Conservation (phyloP, 768 basidiomycete genomes). For the Agaricus sinodeliciosus region DNA sequence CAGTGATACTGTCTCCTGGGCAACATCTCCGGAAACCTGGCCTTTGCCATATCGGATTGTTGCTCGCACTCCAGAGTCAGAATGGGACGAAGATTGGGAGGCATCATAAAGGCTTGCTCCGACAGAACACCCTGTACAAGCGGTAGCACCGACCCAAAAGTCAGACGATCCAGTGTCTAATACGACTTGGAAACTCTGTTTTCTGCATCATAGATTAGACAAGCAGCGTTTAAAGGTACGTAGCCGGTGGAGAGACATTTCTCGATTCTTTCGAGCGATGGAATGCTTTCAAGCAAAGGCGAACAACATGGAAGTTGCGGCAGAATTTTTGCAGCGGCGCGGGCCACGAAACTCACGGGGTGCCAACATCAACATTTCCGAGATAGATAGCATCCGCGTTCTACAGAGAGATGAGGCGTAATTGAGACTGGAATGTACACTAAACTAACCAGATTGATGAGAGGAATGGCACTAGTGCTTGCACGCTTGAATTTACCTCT, state of each 20-base stretch:
- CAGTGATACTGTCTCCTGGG: slow-evolving; percentile 60
- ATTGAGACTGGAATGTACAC: not conserved
- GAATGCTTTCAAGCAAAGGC: no score
- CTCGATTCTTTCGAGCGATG: no score
- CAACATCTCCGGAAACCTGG: slow-evolving; percentile 45
- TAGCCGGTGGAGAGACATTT: not conserved
- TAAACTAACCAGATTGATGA: slow-evolving; percentile 48
- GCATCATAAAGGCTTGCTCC: slow-evolving; percentile 40
- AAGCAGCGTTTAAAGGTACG: not conserved
- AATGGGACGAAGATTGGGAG: slow-evolving; percentile 18
- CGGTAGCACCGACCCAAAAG: slow-evolving; percentile 70
- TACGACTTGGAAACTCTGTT: slow-evolving; percentile 70
- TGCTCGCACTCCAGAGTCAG: slow-evolving; percentile 13
- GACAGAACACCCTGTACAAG: slow-evolving; percentile 36
- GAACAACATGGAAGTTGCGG: no score
- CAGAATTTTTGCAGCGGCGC: not conserved
- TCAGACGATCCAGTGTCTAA: slow-evolving; percentile 92
- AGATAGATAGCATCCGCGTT: slow-evolving; percentile 52
- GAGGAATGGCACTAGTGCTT: slow-evolving; percentile 25
- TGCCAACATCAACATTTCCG: slow-evolving; percentile 46
- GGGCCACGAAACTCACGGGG: slow-evolving; percentile 44
- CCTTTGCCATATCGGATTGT: slow-evolving; percentile 69
- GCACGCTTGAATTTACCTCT: slow-evolving; percentile 26
- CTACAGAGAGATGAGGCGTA: slow-evolving; percentile 23
- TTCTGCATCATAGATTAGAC: slow-evolving; percentile 24